Base-by-base conservation (phyloP, 1,284 basidiomycete genomes). In the Mycena citricolor region DNA sequence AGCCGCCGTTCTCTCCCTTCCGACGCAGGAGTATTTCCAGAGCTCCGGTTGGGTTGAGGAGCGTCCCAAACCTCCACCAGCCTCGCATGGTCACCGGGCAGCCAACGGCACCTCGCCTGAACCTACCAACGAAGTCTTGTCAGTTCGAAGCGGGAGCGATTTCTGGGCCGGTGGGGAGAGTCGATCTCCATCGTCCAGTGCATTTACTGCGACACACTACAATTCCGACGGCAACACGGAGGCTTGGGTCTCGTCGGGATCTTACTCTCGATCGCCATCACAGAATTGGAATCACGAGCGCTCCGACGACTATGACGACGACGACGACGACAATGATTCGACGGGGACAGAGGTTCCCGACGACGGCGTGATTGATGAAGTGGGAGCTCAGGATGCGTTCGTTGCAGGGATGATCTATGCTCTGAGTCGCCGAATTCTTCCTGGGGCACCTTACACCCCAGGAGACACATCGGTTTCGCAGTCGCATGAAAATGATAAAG, bases 11-110 rank as follows among this genome's bases (percentile, higher is more conserved):
- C 74, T 90, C 42, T 87, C 84, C n/a, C 64, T 90, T 6, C 88
- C 87, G 0, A 89, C 86, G 0, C 76, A 77, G 51, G 87, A 90
- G 55, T 90, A 90, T 61, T 86, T 89, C 57, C 88, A 90, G 56
- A 82, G 81, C 51, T 86, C 83, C 0, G 81, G 81, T 2, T 89
- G 86, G 86, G 76, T 82, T 1, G 73, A 73, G 51, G 70, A 76
- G 34, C 60, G 60, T 17, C 42, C 52, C 30, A 36, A 48, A 19
- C 41, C 42, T 24, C 32, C 31, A 11, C 19, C 37, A 49, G 17
- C 37, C n/a, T 16, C 49, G 45, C 28, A 37, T 42, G 4, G 46
- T 57, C 51, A 42, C 43, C 21, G 43, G 22, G 59, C 55, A 13
- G 54, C 49, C 38, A 49, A 47, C 29, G 39, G 41, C 25, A 57